Evolutionary conservation across 768 basidiomycete species (phyloP).

Genomic region (Suillus brevipes): DNA sequence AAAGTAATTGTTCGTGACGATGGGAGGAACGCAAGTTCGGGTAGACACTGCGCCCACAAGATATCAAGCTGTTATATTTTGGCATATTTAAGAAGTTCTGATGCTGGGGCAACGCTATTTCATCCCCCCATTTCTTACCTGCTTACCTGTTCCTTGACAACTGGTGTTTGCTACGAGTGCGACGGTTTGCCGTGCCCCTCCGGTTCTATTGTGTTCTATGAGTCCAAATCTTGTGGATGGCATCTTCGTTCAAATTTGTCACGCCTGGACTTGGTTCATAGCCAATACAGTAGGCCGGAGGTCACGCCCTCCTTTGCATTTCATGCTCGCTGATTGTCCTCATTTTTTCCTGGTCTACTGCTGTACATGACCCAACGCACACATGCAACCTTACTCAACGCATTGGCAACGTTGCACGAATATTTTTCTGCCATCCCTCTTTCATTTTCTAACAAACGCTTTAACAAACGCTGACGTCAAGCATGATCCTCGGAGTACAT

Average conservation of each 20-base stretch:
- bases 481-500: background rate
- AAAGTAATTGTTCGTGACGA: slow-evolving; percentile 24
- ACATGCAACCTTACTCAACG: background rate
- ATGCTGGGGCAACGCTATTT: background rate
- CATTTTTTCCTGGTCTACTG: background rate
- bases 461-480: background rate
- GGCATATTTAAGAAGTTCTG: slow-evolving; percentile 5
- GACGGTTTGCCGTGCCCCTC: slow-evolving; percentile 33
- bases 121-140: slow-evolving; percentile 3
- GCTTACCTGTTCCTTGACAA: slow-evolving; percentile 13
- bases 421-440: background rate
- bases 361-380: background rate
- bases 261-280: slow-evolving; percentile 53
- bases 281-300: slow-evolving; percentile 53
- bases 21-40: slow-evolving; percentile 14
- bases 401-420: background rate
- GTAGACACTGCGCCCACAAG: slow-evolving; percentile 7
- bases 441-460: background rate
- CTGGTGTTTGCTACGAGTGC: slow-evolving; percentile 12
- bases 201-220: slow-evolving; percentile 35
- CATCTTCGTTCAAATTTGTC: slow-evolving; percentile 36
- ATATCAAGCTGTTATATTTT: slow-evolving; percentile 2
- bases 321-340: slow-evolving; percentile 10
- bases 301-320: slow-evolving; percentile 31
- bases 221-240: slow-evolving; percentile 36